phyloP scores from a whole-genome alignment of 1,284 basidiomycete genomes.

The Stygiomarasmius scandens region DNA sequence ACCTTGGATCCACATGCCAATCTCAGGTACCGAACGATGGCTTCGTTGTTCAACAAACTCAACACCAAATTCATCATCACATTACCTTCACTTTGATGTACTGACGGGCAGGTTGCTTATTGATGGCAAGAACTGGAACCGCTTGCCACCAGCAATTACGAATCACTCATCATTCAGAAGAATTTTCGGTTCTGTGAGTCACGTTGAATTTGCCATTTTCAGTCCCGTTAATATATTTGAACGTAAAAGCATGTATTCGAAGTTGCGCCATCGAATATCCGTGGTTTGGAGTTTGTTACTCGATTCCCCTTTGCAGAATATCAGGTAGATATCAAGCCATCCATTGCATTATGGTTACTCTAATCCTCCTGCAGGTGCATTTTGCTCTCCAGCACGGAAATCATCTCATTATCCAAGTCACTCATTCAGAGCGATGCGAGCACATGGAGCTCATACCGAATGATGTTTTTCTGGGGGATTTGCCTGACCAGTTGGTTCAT shows the following conservation, averaged over 20 bases:
- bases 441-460: slow-evolving; percentile 7
- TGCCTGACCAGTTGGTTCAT: not conserved
- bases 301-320: slow-evolving; percentile 24
- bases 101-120: slow-evolving; percentile 45
- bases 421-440: not conserved
- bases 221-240: not conserved
- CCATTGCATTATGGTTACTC: not conserved
- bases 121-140: slow-evolving; percentile 40
- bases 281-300: slow-evolving; percentile 39
- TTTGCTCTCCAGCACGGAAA: not conserved
- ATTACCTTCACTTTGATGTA: slow-evolving; percentile 40
- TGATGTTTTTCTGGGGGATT: not conserved
- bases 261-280: slow-evolving; percentile 35
- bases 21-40: slow-evolving; percentile 40
- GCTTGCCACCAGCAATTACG: slow-evolving; percentile 37
- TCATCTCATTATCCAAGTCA: slow-evolving; percentile 3
- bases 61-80: not conserved
- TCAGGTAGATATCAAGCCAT: slow-evolving; percentile 19
- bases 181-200: slow-evolving; percentile 2
- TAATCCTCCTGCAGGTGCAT: not conserved
- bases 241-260: slow-evolving; percentile 36
- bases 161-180: slow-evolving; percentile 32
- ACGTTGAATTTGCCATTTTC: not conserved
- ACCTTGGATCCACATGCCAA: no score
- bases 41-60: slow-evolving; percentile 20